phyloP scores from a whole-genome alignment of 495 filamentous ascomycete genomes.

The Xylaria longipes region DNA sequence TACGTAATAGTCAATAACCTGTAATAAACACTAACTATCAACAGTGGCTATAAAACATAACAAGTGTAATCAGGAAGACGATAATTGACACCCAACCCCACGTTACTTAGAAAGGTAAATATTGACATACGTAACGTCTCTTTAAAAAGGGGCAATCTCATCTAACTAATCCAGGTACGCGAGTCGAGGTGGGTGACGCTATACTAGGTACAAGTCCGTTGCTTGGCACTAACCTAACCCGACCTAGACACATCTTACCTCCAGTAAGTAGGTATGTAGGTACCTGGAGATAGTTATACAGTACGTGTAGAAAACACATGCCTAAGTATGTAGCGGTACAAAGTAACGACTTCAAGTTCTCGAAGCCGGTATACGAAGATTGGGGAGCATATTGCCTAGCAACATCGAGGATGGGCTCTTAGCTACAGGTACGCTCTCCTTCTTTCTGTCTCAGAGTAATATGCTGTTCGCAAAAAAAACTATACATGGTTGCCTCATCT shows the following conservation, averaged over 20 bases:
- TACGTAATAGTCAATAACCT: not conserved
- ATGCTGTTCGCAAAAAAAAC: not conserved
- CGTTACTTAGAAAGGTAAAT: not conserved
- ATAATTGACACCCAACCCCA: not conserved
- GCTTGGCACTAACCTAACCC: not conserved
- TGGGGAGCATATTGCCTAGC: not conserved
- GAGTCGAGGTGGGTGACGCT: not conserved
- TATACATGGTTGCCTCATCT: not conserved
- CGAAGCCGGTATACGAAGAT: not conserved
- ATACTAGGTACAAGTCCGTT: not conserved
- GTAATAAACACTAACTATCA: not conserved
- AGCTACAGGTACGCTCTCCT: not conserved
- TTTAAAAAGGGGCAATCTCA: slow-evolving; percentile 17
- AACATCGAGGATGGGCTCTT: not conserved
- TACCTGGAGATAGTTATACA: too few relatives aligned
- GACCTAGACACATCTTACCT: not conserved
- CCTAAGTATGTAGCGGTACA: not conserved
- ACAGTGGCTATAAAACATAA: not conserved
- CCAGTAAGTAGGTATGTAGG: too few relatives aligned
- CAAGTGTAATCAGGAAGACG: not conserved
- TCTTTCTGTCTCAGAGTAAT: not conserved
- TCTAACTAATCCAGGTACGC: slow-evolving; percentile 16
- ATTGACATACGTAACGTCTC: not conserved
- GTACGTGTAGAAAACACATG: not conserved
- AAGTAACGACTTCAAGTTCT: not conserved